Base-by-base conservation (phyloP, 1,284 basidiomycete genomes). In the Heliocybe sulcata region DNA sequence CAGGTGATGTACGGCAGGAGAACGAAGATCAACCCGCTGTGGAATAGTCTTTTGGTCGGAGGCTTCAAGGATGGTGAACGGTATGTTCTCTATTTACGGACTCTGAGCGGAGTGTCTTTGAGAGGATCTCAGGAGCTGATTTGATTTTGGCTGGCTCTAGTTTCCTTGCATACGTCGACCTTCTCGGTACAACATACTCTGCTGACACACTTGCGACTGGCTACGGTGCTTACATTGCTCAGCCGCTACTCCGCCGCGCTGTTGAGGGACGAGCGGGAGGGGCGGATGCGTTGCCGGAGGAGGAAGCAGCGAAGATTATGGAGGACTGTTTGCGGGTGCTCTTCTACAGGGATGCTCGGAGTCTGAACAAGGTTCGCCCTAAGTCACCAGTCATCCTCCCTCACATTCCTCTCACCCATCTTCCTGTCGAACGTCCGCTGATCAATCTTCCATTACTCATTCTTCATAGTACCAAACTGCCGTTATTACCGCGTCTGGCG, bases 21-120 rank as follows among this genome's bases (percentile, higher is more conserved):
- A 62, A 85, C 84, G 38, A 92, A 96, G 77, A 82, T 98, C 69
- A 77, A 99, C 69, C 97, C 97, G 0, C 72, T 98, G 31, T 99
- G 97, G 97, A 99, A 99, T 67, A 83, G 94, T 22, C 72, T 98
- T 52, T 77, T 99, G 55, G 89, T 99, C 38, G 97, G 94, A n/a
- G 95, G 94, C 4, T 81, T 90, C 67, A 88, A 91, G 65, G 82
- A 91, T 59, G 90, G 90, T 45, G 77, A 87, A 69, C 78, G 81
- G 90, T 89, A 58, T 51, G 77, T 67, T 53, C 51, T 53, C 10
- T 4, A 4, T 12, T 31, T 31, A 31, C 29, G 29, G 6, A 31
- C n/a, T n/a, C 33, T 26, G 31, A 49, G 19, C 12, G 16, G 45
- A 48, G n/a, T 16, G n/a, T 47, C 38, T 31, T 31, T 31, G 29